Evolutionary conservation across 78 protist genomes (phyloP).

Genomic region (Dictyostelium discoideum): DNA sequence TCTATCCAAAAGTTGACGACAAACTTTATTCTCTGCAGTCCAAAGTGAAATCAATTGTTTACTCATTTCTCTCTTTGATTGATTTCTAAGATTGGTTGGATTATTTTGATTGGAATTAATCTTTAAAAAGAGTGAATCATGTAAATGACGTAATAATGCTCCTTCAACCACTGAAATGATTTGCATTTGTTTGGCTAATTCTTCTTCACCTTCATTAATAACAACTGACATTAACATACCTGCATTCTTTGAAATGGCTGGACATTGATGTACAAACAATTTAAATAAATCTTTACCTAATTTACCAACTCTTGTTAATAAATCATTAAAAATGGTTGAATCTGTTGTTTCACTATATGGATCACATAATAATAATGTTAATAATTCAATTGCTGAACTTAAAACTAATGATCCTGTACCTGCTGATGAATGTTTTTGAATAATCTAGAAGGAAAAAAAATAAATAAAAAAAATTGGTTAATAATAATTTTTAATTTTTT

Average conservation of each 20-base stretch:
- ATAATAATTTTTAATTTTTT: not conserved
- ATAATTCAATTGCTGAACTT: conserved; percentile 83
- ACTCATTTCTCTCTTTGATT: conserved; percentile 30
- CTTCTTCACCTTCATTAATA: conserved; percentile 87
- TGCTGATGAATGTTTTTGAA: conserved; percentile 70
- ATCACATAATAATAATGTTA: conserved; percentile 86
- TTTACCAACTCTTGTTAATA: conserved; percentile 63
- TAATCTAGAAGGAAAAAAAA: not conserved
- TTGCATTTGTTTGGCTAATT: conserved; percentile 72
- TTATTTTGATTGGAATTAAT: not conserved
- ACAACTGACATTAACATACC: conserved; percentile 90
- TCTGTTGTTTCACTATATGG: conserved; percentile 92
- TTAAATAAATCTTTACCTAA: conserved; percentile 81
- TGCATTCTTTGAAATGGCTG: conserved; percentile 85
- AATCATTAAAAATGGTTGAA: conserved; percentile 71
- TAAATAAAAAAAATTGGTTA: not conserved
- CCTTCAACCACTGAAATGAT: conserved; percentile 87
- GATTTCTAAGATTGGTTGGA: conserved; percentile 44
- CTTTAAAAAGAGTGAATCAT: conserved; percentile 69
- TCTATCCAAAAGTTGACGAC: conserved; percentile 55
- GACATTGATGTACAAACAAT: conserved; percentile 84
- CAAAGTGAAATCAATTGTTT: conserved; percentile 78
- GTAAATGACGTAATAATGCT: conserved; percentile 74
- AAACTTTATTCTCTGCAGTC: conserved; percentile 73
- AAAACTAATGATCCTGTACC: conserved; percentile 89